Evolutionary conservation across 2,329 filamentous ascomycete genomes (phyloP), one percentile per base, ranked within the genome.

Genomic region (Colletotrichum orchidophilum): DNA sequence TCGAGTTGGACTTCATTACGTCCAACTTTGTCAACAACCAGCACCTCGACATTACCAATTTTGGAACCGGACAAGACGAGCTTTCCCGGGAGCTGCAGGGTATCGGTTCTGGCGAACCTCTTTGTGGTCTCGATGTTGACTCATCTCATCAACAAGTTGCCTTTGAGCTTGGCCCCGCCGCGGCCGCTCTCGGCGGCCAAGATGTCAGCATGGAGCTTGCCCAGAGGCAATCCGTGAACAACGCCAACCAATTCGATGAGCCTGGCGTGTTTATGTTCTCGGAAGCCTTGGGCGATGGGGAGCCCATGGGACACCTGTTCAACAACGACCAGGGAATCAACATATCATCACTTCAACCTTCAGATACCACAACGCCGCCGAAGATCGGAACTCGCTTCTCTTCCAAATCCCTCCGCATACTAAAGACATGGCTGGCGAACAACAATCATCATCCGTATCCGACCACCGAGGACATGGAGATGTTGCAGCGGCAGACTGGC

Each of bases 301-400:
- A 57, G 6, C 31, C 39, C 12, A 5, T 27, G 21, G n/a, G n/a
- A 1, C 26, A 42, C 9, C 13, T 58, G 11, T n/a, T 35, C 5
- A 13, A 24, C n/a, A 5, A 18, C 3, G 7, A 29, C 2, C 18
- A 31, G 2, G 7, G 8, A 2, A 27, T 3, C 1, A 24, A 18
- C 8, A 8, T 42, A 18, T 26, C 26, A 33, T 3, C 50, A 24
- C 31, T 27, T n/a, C 50, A 54, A 3, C 12, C 35, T 13, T 49
- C 57, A 21, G 29, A 67, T 1, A 24, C 65, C 18, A 8, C 35
- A 21, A 33, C 63, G 7, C 63, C 68, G 6, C 71, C 74, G 11
- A 77, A 77, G 24, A 65, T 76, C 27, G 76, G 76, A 5, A 67
- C 73, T 1, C 72, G 76, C 11, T 77, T 77, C 70, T 76, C 76